Percentiles rank a stretch among this genome's conserved stretches.
Evolutionary conservation across 2,329 filamentous ascomycete species (phyloP).

Genomic region (Ascochyta clinopodiicola): DNA sequence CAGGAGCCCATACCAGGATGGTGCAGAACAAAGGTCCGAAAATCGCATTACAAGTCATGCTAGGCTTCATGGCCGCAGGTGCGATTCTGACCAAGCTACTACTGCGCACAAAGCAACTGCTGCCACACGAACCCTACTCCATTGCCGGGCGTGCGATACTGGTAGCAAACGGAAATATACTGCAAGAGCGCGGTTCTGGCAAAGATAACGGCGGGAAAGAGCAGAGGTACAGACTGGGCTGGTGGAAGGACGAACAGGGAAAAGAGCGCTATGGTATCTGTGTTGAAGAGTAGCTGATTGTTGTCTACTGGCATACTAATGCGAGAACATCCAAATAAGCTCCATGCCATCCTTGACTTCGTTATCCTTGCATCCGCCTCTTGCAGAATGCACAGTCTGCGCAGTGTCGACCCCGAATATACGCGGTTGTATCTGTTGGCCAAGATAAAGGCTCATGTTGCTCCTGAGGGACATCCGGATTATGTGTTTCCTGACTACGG

Average conservation of each 20-base stretch:
- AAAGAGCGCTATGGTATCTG: not conserved
- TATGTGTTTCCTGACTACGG: not conserved
- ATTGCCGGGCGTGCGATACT: not conserved
- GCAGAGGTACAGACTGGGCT: not conserved
- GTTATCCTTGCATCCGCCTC: not conserved
- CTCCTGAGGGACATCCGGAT: not conserved
- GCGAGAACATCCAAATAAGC: not conserved
- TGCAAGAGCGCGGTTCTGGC: not conserved
- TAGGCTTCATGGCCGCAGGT: not conserved
- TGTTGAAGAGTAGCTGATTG: not conserved
- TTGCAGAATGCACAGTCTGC: slow-evolving; percentile 21
- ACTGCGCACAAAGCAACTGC: not conserved
- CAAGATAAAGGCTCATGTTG: not conserved
- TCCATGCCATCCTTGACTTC: no score
- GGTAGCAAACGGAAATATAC: not conserved
- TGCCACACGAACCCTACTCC: not conserved
- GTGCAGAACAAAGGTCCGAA: not conserved
- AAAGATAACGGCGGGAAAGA: not conserved
- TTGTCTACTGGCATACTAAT: not conserved
- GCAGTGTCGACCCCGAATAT: slow-evolving; percentile 17
- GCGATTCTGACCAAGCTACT: not conserved
- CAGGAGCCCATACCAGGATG: not conserved
- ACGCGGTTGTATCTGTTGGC: slow-evolving; percentile 9
- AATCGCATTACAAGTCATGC: not conserved
- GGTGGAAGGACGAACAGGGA: not conserved